These are phyloP conservation scores for Taiozyma onychis DNA, from an alignment of 1,139 yeast species.

Conservation along the genomic window DNA sequence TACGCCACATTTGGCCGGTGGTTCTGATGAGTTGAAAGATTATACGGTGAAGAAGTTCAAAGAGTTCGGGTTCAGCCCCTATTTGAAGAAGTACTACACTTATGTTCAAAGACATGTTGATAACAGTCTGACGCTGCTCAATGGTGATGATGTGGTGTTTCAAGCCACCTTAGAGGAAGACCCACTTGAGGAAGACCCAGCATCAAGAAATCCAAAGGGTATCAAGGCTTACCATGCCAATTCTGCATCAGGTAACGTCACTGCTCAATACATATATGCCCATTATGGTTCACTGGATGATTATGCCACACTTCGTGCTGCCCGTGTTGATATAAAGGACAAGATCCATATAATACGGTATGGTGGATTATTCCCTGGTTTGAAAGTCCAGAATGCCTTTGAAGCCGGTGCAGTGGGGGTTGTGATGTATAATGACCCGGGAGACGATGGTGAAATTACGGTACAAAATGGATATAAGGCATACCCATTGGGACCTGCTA, in stretches of 20 bases:
- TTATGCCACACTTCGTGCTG: constrained; percentile 36
- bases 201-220: constrained; percentile 33
- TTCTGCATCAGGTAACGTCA: constrained; percentile 50
- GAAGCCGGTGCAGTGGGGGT: constrained; percentile 51
- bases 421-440: constrained; percentile 46
- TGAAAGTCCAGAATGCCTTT: constrained; percentile 48
- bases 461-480: constrained; percentile 32
- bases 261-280: constrained; percentile 48
- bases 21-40: constrained; percentile 34
- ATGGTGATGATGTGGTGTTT: constrained; percentile 36
- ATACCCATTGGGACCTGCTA: constrained; percentile 43
- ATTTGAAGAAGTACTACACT: constrained; percentile 51
- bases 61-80: constrained; percentile 44
- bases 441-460: constrained; percentile 39
- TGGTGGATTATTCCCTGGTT: constrained; percentile 42
- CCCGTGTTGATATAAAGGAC: constrained; percentile 33
- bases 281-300: constrained; percentile 67
- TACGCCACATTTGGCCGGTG: constrained; percentile 37
- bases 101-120: constrained; percentile 49
- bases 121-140: constrained; percentile 39
- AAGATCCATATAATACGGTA: constrained; percentile 59
- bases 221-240: constrained; percentile 52
- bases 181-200: constrained; percentile 53
- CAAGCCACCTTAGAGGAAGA: constrained; percentile 68
- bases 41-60: constrained; percentile 36